These are phyloP conservation scores for Monilinia fructicola DNA, from an alignment of 2,329 filamentous ascomycete species.

Conservation along the genomic window DNA sequence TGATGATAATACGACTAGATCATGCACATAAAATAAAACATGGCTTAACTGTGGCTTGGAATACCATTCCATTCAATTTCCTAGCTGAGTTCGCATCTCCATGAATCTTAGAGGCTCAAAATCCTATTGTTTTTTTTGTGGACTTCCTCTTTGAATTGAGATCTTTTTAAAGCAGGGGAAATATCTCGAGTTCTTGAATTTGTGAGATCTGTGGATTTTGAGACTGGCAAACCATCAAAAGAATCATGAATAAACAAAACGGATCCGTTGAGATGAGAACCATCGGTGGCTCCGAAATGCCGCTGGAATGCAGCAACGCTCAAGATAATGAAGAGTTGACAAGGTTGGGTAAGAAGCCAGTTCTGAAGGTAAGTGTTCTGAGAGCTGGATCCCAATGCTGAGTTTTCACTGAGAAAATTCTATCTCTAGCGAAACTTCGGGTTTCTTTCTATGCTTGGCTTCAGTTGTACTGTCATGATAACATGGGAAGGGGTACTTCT, in stretches of 20 bases:
- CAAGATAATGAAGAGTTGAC: slow-evolving; percentile 12
- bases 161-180: neutral
- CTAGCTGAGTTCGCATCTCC: neutral
- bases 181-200: neutral
- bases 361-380: slow-evolving; percentile 10
- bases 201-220: neutral
- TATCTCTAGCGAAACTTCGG: slow-evolving; percentile 42
- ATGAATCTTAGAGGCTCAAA: neutral
- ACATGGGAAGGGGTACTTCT: slow-evolving; percentile 43
- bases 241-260: slow-evolving; percentile 7
- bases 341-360: slow-evolving; percentile 11
- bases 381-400: neutral
- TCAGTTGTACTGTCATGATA: slow-evolving; percentile 45
- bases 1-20: neutral
- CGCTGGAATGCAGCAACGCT: neutral
- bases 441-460: slow-evolving; percentile 45
- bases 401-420: neutral
- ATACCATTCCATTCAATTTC: neutral
- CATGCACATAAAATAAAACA: neutral
- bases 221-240: neutral
- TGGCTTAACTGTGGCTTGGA: neutral
- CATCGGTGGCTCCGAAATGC: slow-evolving; percentile 5
- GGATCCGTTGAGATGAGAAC: slow-evolving; percentile 4
- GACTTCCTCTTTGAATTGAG: neutral
- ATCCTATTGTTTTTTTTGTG: neutral